Evolutionary conservation across 1,284 basidiomycete genomes (phyloP), one percentile per base, ranked within the genome.

Genomic region (Malassezia cuniculi): DNA sequence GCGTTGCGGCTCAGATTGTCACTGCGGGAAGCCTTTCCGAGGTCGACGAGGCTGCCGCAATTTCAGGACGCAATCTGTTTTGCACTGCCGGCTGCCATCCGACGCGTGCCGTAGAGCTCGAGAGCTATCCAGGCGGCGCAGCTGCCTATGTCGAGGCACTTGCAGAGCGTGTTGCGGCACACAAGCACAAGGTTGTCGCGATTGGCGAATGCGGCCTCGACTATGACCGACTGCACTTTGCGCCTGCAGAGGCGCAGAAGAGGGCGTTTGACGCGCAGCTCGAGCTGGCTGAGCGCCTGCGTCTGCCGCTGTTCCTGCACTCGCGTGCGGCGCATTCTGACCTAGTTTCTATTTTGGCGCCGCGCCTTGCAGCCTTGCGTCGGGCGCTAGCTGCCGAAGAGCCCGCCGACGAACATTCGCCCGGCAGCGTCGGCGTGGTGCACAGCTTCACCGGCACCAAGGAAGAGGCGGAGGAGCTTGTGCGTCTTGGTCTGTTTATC

Each of bases 121-220:
- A 81, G 25, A 68, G 72, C 33, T 74, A 75, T 59, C 12, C 29
- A 5, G 68, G 69, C 1, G 74, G 70, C 6, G 80, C 76, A 1
- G 73, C 74, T 1, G 78, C 71, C 3, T 89, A 86, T 58, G 66
- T 86, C 6, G 26, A 17, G 34, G 76, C 78, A 12, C 78, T 61
- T 9, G 33, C 26, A 9, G 21, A 34, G 6, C 27, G n/a, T n/a
- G n/a, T n/a, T n/a, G n/a, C 22, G n/a, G 25, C 16, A 3, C 25
- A 9, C 31, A 41, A 20, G 6, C 32, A 25, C 0, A 47, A 50
- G 31, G 50, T 61, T 14, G 52, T 85, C 6, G 82, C 82, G 0
- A 69, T 89, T 1, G 85, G 85, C 12, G 85, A 89, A 69, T 84
- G 85, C 52, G 85, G 85, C 8, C 69, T 89, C 25, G 85, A 90